Conservation (phyloP, 1,139 yeast genomes). For the Taphrina populina region DNA sequence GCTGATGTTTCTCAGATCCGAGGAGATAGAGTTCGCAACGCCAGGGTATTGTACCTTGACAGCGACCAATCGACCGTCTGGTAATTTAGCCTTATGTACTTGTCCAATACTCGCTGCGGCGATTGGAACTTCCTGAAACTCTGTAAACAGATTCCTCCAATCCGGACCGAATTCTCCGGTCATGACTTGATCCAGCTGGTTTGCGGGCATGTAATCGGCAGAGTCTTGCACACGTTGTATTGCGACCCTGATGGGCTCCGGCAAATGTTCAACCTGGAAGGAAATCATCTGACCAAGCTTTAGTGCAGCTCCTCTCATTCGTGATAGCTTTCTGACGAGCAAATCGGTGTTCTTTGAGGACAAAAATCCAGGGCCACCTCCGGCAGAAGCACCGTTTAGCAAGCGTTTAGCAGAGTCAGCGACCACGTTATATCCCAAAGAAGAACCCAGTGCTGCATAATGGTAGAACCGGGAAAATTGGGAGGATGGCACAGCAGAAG, state of each 20-base stretch:
- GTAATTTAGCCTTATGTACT: constrained; percentile 80
- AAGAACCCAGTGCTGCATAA: constrained; percentile 90
- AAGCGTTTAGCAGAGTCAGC: constrained; percentile 71
- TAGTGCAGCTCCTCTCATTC: constrained; percentile 98
- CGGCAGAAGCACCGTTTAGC: constrained; percentile 50
- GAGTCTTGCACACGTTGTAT: constrained; percentile 83
- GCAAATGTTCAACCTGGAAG: constrained; percentile 75
- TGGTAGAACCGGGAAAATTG: constrained; percentile 84
- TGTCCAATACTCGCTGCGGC: constrained; percentile 99
- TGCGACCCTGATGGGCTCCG: constrained; percentile 78
- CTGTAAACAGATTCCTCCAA: constrained; percentile 71
- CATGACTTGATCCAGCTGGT: constrained; percentile 80
- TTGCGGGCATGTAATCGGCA: constrained; percentile 95
- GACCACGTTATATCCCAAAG: constrained; percentile 82
- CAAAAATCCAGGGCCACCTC: constrained; percentile 58
- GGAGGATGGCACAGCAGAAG: constrained; percentile 62
- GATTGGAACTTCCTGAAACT: constrained; percentile 83
- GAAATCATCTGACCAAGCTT: constrained; percentile 94
- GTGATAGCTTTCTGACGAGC: constrained; percentile 79
- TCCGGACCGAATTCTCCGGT: constrained; percentile 66
- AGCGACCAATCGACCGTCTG: constrained; percentile 63
- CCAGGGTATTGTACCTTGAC: constrained; percentile 98
- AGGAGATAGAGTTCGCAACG: constrained; percentile 89
- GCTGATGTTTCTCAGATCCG: constrained; percentile 81
- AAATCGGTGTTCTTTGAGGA: constrained; percentile 83